Conservation (phyloP, 257 asterid species). For the Solanum bukasovii region DNA sequence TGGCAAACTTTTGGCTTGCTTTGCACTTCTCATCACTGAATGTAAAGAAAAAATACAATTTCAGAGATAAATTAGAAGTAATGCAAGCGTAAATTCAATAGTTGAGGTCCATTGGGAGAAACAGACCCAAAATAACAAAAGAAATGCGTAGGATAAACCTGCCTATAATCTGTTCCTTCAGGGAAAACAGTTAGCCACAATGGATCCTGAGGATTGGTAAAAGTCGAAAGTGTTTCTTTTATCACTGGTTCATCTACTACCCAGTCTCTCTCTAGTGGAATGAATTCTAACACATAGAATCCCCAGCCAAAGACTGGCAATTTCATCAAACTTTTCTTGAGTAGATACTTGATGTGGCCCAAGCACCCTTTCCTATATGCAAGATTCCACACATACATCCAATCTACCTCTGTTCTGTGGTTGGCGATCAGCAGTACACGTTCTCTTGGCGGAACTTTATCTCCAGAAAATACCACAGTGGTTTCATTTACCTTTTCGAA, state of each 20-base stretch:
- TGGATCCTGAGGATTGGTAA: constrained; percentile 51
- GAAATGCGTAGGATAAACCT: not conserved
- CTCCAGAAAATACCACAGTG: constrained; percentile 68
- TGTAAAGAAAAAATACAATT: not conserved
- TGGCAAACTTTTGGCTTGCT: constrained; percentile 64
- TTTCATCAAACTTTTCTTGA: constrained; percentile 82
- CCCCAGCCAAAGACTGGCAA: constrained; percentile 85
- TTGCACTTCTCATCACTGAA: constrained; percentile 71
- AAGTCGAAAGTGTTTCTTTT: constrained; percentile 38
- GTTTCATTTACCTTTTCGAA: constrained; percentile 69
- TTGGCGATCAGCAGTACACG: constrained; percentile 66
- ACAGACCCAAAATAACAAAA: not conserved
- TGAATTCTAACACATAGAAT: constrained; percentile 69
- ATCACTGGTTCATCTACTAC: constrained; percentile 48
- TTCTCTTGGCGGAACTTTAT: constrained; percentile 43
- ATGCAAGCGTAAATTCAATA: not conserved
- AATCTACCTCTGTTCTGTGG: constrained; percentile 86
- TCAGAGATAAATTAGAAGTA: not conserved
- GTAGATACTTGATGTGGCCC: constrained; percentile 61
- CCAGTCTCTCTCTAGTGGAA: constrained; percentile 83
- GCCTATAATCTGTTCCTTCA: constrained; percentile 96
- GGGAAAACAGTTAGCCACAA: constrained; percentile 89
- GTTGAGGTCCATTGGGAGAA: not conserved
- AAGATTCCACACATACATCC: constrained; percentile 96
- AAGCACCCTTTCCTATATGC: constrained; percentile 61